Evolutionary conservation across 2,329 filamentous ascomycete species (phyloP).

Genomic region (Arthrobotrys conoides): DNA sequence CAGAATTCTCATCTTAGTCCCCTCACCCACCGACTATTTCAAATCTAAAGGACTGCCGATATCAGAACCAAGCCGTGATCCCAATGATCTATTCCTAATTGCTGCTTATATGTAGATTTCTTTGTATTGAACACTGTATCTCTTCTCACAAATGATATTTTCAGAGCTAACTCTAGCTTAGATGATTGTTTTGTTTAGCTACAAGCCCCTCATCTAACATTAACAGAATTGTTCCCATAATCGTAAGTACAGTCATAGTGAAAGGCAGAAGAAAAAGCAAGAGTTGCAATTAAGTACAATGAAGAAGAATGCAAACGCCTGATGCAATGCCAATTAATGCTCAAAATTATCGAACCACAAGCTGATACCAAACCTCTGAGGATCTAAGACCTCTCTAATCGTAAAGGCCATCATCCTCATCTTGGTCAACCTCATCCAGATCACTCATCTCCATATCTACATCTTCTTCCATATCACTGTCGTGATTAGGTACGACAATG

Average conservation of each 20-base stretch:
- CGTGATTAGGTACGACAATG: slow-evolving; percentile 86
- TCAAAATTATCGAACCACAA: not conserved
- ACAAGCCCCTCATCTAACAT: not conserved
- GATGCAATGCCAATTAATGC: slow-evolving; percentile 28
- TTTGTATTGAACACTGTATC: not conserved
- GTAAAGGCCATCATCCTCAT: slow-evolving; percentile 75
- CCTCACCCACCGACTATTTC: no score
- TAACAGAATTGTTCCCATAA: not conserved
- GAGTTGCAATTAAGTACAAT: slow-evolving; percentile 31
- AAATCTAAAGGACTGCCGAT: no score
- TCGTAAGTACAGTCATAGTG: slow-evolving; percentile 18
- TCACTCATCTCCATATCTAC: slow-evolving; percentile 82
- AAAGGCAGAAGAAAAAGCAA: not conserved
- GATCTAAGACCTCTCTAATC: slow-evolving; percentile 67
- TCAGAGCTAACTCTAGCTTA: no score
- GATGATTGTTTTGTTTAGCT: not conserved
- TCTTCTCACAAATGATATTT: no score
- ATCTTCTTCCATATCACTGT: slow-evolving; percentile 73
- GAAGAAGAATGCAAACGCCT: slow-evolving; percentile 18
- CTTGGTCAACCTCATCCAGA: slow-evolving; percentile 75
- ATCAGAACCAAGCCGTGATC: no score
- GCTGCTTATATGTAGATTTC: no score
- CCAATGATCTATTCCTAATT: no score
- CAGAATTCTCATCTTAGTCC: no score
- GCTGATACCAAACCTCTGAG: not conserved